Conservation (phyloP, 1,284 basidiomycete species). For the Cryptococcus sp. region DNA sequence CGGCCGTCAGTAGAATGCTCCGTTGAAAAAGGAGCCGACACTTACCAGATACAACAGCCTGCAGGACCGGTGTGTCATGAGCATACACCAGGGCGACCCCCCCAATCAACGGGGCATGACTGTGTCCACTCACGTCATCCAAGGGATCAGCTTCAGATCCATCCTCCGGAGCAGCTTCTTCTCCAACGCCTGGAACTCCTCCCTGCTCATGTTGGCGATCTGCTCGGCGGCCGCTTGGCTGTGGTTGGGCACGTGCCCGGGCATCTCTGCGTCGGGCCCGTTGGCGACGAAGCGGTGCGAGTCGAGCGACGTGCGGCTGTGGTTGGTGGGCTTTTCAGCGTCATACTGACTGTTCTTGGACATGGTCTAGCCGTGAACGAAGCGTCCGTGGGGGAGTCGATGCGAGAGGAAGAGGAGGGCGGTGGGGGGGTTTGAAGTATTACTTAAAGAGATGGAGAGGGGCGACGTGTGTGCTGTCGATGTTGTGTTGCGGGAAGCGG, state of each 20-base stretch:
- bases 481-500: no score
- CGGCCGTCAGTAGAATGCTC: background rate
- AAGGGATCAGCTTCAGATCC: constrained; percentile 45
- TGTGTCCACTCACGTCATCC: constrained; percentile 49
- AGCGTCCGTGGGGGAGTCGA: no score
- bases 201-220: constrained; percentile 33
- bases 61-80: background rate
- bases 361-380: background rate
- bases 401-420: no score
- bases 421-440: no score
- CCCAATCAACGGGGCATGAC: no score
- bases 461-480: no score
- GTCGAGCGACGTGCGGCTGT: constrained; percentile 8
- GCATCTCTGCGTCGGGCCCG: constrained; percentile 10
- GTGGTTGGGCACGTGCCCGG: constrained; percentile 16
- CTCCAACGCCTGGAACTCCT: constrained; percentile 42
- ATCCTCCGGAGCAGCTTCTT: constrained; percentile 47
- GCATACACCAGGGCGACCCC: no score
- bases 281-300: constrained; percentile 10
- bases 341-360: background rate
- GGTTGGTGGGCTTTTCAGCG: background rate
- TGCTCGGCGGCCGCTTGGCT: constrained; percentile 11
- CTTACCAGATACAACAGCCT: constrained; percentile 40
- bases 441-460: no score
- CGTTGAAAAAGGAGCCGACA: constrained; percentile 36